Evolutionary conservation across 2,329 filamentous ascomycete genomes (phyloP), one percentile per base, ranked within the genome.

Genomic region (Chrysoporthe deuterocubensis): DNA sequence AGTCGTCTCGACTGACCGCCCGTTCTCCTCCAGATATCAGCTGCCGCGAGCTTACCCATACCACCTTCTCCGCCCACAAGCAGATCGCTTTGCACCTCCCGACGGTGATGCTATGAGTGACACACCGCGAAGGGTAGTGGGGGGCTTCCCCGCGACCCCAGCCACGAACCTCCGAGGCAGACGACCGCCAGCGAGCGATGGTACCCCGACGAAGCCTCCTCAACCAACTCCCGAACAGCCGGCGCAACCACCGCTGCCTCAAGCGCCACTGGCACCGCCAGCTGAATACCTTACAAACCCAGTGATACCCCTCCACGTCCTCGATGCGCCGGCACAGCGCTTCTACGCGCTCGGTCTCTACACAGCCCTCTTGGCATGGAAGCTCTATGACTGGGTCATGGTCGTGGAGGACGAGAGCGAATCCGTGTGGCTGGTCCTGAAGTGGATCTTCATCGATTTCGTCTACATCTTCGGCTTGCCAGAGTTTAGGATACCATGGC

Each of bases 261-360:
- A 18, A 40, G 75, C 87, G 8, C 85, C 84, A 65, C 76, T 80
- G 14, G 85, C 84, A 13, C 85, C 83, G 52, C 81, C 83, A 66
- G 80, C 32, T 21, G 32, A 64, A 21, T 42, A 66, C 13, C 46
- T 63, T 26, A 13, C 56, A 71, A 76, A 82, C 64, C 94, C 96
- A 44, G 81, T 97, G 66, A 94, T 99, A 75, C 92, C 96, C 14
- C 83, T 93, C 71, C 87, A 88, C 71, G 82, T 97, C 59, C 85
- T 98, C 78, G 95, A 98, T 82, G 93, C 93, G 58, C 95, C 96
- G 7, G 92, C 92, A 64, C 96, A 99, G 81, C 89, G 96, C 66
- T 87, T 97, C 74, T 97, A 97, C 77, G 90, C 93, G 60, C 87
- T 91, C 71, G 90, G 89, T n/a, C 80, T 97, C 71, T 98, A 97